Base-by-base conservation (phyloP, 805 yeast genomes). In the Zygoascus biomembranicola region DNA sequence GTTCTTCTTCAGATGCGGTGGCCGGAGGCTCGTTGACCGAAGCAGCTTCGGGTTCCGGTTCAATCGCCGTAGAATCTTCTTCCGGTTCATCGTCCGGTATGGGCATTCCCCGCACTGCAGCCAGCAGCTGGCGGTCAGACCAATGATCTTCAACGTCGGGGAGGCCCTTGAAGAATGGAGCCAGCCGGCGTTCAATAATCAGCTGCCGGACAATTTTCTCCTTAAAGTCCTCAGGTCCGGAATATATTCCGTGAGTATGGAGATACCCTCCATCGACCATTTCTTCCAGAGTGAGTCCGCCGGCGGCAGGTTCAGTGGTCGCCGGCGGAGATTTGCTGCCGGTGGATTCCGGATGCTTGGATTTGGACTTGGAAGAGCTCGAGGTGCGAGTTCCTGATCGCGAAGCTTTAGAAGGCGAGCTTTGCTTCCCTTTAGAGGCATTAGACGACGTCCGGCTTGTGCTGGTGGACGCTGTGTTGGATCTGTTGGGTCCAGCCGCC, bases 211-310 rank as follows among this genome's bases (percentile, higher is more conserved):
- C 97, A 2, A 85, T 73, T 14, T 78, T 78, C 14, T 86, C 78
- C 62, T 85, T 79, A 70, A 81, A 92, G 66, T 87, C 96, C 60
- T 82, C 84, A 47, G 85, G 82, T 32, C 78, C 74, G 58, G 82
- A 79, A 69, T 92, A 92, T 32, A 87, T 86, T 1, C 97, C 97
- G 69, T 79, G 87, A 0, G 98, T 97, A 1, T 95, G 96, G 58
- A 92, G 70, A 65, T 73, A 90, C 1, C 99, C 99, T 18, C 99
- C 99, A 69, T 94, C 98, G 14, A 92, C 96, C 57, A 74, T 80
- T 63, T 88, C 95, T 42, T 58, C 57, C 23, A 63, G 66, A 41
- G 65, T 69, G 19, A 59, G 50, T 9, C 64, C 61, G 9, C 51
- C 51, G 32, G n/a, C 14, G 18, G 43, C 8, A 35, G 9, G 26